Percentiles rank a stretch among this genome's conserved stretches.
These are phyloP conservation scores for Fraxinus anomala DNA, from an alignment of 257 asterid species.

Conservation along the genomic window DNA sequence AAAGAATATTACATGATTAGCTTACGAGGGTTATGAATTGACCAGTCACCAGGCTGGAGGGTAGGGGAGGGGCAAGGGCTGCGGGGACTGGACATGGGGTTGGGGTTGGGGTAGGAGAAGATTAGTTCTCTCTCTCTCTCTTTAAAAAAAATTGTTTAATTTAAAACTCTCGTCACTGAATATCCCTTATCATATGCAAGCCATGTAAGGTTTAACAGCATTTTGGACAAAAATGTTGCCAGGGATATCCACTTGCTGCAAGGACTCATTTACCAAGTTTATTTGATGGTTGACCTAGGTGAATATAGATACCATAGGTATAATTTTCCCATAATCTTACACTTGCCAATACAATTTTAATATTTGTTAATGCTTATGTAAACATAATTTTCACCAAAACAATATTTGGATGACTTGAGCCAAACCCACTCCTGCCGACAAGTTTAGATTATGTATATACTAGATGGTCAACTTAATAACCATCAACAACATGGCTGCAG, in stretches of 20 bases:
- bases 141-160: too few species aligned
- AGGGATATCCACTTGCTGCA: neutral
- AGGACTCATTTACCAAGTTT: neutral
- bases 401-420: neutral
- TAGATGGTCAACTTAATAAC: neutral
- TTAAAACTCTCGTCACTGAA: neutral
- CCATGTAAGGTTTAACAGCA: neutral
- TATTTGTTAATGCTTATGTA: neutral
- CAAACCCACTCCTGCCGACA: neutral
- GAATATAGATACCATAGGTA: neutral
- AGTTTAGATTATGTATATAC: neutral
- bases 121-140: neutral
- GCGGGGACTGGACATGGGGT: neutral
- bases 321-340: neutral
- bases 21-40: too few species aligned
- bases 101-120: neutral
- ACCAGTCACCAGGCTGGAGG: too few species aligned
- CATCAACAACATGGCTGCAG: neutral
- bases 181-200: neutral
- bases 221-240: neutral
- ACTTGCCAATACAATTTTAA: neutral
- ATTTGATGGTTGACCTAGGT: neutral
- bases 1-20: too few species aligned
- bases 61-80: too few species aligned
- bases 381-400: neutral